These are phyloP conservation scores for Emergomyces africanus DNA, from an alignment of 2,329 filamentous ascomycete species.

Conservation along the genomic window DNA sequence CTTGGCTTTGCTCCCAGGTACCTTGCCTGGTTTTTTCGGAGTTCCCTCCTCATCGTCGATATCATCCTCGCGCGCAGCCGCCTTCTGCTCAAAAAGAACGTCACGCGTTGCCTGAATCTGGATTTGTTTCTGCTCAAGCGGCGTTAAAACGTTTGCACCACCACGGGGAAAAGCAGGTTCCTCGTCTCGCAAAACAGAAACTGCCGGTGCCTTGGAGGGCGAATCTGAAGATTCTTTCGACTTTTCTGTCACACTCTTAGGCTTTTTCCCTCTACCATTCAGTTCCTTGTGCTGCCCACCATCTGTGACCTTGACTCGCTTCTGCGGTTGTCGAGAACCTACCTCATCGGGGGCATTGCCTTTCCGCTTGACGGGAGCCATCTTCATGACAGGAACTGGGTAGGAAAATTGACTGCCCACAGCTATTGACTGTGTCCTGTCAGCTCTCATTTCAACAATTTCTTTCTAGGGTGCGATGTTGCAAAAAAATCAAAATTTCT, in stretches of 20 bases:
- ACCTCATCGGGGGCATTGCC: constrained; percentile 26
- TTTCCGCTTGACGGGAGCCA: constrained; percentile 36
- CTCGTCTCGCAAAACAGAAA: constrained; percentile 53
- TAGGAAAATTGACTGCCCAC: background rate
- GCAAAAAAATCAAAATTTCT: constrained; percentile 7
- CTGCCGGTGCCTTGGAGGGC: constrained; percentile 5
- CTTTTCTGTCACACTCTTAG: constrained; percentile 10
- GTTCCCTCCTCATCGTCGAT: constrained; percentile 17
- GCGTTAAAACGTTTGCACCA: constrained; percentile 78
- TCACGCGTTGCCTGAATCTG: constrained; percentile 86
- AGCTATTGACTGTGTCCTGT: background rate
- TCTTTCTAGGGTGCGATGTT: background rate
- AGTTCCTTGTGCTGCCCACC: constrained; percentile 23
- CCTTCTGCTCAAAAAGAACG: constrained; percentile 75
- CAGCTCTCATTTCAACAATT: background rate
- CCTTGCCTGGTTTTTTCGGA: constrained; percentile 27
- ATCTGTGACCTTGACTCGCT: constrained; percentile 28
- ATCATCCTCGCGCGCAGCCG: constrained; percentile 29
- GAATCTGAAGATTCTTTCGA: constrained; percentile 8
- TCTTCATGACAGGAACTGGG: constrained; percentile 12
- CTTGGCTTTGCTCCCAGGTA: constrained; percentile 25
- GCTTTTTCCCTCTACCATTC: constrained; percentile 20
- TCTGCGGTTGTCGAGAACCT: constrained; percentile 24
- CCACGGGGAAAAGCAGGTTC: constrained; percentile 87
- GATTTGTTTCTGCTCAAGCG: constrained; percentile 92